Base-by-base conservation (phyloP, 805 yeast genomes). In the Tetrapisispora nanseiensis region DNA sequence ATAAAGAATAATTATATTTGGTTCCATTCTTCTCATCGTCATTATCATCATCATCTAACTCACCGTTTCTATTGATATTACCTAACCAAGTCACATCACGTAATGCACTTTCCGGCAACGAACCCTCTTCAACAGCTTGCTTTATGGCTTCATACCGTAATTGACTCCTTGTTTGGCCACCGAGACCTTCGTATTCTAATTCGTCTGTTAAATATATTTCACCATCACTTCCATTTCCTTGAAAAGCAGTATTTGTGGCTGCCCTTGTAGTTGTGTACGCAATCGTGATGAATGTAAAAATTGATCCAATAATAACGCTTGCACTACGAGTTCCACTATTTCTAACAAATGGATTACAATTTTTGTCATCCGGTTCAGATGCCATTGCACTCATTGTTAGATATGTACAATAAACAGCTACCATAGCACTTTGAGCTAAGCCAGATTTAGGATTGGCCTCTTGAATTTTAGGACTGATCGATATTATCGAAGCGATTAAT, bases 251-350 rank as follows among this genome's bases (percentile, higher is more conserved):
- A 45, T 79, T 80, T 2, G 90, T 87, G 5, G 97, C 98, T 1
- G 97, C 98, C 49, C 97, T 75, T 1, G 96, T 87, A 0, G 98
- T 92, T 2, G 98, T 92, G 60, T 92, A 94, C 0, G 97, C 97
- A 48, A 92, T 84, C 0, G 99, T 97, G 40, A 86, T 71, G 56
- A 92, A 86, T 0, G 99, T 92, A 68, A 94, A 87, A 15, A 87
- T 65, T 0, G 97, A 96, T 15, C 97, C 97, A 41, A 92, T 57
- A 1, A 92, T 75, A 42, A 89, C 80, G 46, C 95, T 82, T 18
- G 86, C 77, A 3, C 95, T 86, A 54, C 97, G 75, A 1, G 98
- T 87, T 4, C 96, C 95, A 41, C 76, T 72, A 6, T 95, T 84
- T 51, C 97, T 75, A 15, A 90, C 78, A 47, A 92, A 69, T 11